Percentiles rank a stretch among this genome's conserved stretches.
phyloP scores from a whole-genome alignment of 495 filamentous ascomycete genomes.

The Usnea hakonensis region DNA sequence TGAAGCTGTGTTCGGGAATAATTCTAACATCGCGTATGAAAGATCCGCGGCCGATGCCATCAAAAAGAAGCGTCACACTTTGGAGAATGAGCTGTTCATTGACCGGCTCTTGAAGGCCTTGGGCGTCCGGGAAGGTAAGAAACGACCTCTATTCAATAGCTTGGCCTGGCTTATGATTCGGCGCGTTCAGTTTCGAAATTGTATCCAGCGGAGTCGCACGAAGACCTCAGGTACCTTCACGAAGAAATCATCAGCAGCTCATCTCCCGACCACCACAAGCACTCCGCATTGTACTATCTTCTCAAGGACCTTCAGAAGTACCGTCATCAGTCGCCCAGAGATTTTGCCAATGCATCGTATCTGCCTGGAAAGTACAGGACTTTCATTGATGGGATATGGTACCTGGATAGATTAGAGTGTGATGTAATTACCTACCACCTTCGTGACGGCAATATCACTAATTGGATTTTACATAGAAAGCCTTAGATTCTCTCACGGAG shows the following conservation, averaged over 20 bases:
- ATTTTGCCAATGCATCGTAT: slow-evolving; percentile 49
- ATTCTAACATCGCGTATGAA: slow-evolving; percentile 56
- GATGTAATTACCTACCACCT: slow-evolving; percentile 34
- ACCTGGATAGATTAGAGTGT: slow-evolving; percentile 64
- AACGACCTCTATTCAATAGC: not conserved
- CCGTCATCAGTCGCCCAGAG: slow-evolving; percentile 37
- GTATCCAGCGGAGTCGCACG: slow-evolving; percentile 63
- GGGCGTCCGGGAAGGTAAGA: slow-evolving; percentile 58
- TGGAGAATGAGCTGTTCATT: slow-evolving; percentile 64
- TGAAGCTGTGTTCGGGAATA: slow-evolving; percentile 54
- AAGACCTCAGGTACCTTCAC: slow-evolving; percentile 57
- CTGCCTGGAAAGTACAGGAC: slow-evolving; percentile 62
- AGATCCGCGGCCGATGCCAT: slow-evolving; percentile 50
- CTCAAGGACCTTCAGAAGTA: slow-evolving; percentile 61
- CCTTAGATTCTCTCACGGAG: slow-evolving; percentile 64
- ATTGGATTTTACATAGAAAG: slow-evolving; percentile 39
- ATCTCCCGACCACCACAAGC: slow-evolving; percentile 61
- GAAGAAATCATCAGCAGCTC: slow-evolving; percentile 51
- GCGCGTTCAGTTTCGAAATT: slow-evolving; percentile 42
- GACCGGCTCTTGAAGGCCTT: slow-evolving; percentile 64
- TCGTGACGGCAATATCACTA: slow-evolving; percentile 16
- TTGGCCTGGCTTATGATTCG: not conserved
- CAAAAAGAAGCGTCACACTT: slow-evolving; percentile 49
- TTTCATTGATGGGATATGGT: slow-evolving; percentile 75
- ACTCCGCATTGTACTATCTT: slow-evolving; percentile 72